A percentile compares a stretch with the other conserved stretches of the same genome.
Conservation (phyloP, 2,329 filamentous ascomycete genomes). For the Scytalidium sp. region DNA sequence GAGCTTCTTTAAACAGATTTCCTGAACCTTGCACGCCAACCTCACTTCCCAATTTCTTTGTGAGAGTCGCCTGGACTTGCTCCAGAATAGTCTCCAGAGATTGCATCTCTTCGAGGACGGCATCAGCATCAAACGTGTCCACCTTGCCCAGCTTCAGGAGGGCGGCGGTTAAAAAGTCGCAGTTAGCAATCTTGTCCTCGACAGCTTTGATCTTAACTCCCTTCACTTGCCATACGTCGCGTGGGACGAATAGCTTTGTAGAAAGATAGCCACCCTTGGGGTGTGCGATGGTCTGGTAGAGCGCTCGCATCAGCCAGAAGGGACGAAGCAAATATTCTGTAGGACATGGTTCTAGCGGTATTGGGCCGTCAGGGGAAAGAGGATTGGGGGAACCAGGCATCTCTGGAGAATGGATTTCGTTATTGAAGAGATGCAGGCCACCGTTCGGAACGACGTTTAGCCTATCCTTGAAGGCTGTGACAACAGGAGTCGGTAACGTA, state of each 20-base stretch:
- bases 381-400: slow-evolving; percentile 64
- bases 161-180: slow-evolving; percentile 86
- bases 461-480: slow-evolving; percentile 58
- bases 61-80: slow-evolving; percentile 71
- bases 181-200: slow-evolving; percentile 91
- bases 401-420: slow-evolving; percentile 68
- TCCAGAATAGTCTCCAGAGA: slow-evolving; percentile 81
- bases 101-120: slow-evolving; percentile 92
- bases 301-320: slow-evolving; percentile 95
- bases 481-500: slow-evolving; percentile 64
- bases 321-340: slow-evolving; percentile 85
- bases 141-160: slow-evolving; percentile 79
- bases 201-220: slow-evolving; percentile 88
- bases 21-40: slow-evolving; percentile 77
- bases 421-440: slow-evolving; percentile 80
- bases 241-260: slow-evolving; percentile 85
- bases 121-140: slow-evolving; percentile 87
- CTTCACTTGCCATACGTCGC: slow-evolving; percentile 91
- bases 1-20: slow-evolving; percentile 72
- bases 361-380: slow-evolving; percentile 62
- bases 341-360: slow-evolving; percentile 86
- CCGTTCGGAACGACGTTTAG: slow-evolving; percentile 56
- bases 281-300: slow-evolving; percentile 90
- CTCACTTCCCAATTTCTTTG: slow-evolving; percentile 87
- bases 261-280: slow-evolving; percentile 90